These are phyloP conservation scores for Botrytis galanthina DNA, from an alignment of 2,329 filamentous ascomycete species.

Conservation along the genomic window DNA sequence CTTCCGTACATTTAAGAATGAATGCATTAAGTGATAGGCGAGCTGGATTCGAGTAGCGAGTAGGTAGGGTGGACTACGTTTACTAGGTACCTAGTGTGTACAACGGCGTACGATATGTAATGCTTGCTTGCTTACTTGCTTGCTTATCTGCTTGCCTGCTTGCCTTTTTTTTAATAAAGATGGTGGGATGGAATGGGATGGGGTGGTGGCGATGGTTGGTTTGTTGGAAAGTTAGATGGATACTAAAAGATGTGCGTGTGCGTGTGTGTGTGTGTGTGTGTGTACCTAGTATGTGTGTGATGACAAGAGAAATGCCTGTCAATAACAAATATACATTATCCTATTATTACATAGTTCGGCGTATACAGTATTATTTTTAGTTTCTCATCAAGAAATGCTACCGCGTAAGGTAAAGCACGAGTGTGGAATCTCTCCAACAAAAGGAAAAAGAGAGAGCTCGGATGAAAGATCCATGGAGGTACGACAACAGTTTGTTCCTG, in stretches of 20 bases:
- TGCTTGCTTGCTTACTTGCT: background rate
- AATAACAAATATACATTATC: background rate
- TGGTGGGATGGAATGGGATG: background rate
- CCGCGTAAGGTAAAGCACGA: background rate
- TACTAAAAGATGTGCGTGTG: background rate
- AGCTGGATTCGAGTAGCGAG: background rate
- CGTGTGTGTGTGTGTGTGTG: no score
- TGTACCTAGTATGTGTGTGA: background rate
- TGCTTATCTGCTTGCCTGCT: background rate
- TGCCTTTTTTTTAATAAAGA: background rate
- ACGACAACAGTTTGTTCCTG: conserved; percentile 4
- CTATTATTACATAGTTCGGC: background rate
- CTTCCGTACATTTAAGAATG: background rate
- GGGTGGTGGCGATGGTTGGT: background rate
- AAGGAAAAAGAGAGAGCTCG: background rate
- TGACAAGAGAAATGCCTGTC: background rate
- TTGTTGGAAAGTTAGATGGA: background rate
- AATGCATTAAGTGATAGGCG: conserved; percentile 7
- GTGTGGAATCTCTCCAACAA: background rate
- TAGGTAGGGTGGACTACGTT: background rate
- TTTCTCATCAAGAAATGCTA: background rate
- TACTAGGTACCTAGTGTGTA: background rate
- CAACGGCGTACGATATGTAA: conserved; percentile 3
- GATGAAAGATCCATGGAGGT: background rate
- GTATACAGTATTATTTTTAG: background rate